These are phyloP conservation scores for Aspergillus vadensis DNA, from an alignment of 2,329 filamentous ascomycete genomes.

Conservation along the genomic window DNA sequence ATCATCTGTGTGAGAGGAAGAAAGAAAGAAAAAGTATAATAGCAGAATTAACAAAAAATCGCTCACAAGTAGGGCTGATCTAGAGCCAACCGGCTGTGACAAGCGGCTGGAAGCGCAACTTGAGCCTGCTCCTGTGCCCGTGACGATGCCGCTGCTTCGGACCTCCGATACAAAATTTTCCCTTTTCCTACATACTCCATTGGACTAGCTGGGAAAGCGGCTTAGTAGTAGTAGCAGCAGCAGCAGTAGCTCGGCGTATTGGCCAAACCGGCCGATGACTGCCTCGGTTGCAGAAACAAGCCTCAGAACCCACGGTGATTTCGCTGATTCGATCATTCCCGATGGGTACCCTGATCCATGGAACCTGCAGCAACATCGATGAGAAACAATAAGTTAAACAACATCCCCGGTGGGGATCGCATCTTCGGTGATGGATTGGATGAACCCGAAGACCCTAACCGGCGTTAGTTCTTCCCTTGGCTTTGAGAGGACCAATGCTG, in stretches of 20 bases:
- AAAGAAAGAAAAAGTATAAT: too few relatives aligned
- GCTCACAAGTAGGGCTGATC: constrained; percentile 5
- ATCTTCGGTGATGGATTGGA: not conserved
- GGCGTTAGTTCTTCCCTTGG: not conserved
- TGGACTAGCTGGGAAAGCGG: not conserved
- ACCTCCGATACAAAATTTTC: not conserved
- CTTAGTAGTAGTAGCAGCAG: not conserved
- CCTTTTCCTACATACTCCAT: not conserved
- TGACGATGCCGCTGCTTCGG: not conserved
- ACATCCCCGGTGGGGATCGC: not conserved
- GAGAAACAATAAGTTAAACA: not conserved
- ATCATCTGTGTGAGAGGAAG: too few relatives aligned
- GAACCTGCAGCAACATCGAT: not conserved
- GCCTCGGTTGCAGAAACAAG: constrained; percentile 3
- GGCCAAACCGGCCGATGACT: not conserved
- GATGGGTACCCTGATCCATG: not conserved
- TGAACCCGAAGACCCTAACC: not conserved
- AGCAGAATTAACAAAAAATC: not conserved
- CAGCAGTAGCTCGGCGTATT: not conserved
- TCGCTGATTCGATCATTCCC: not conserved
- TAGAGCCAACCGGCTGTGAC: not conserved
- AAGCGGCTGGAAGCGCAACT: not conserved
- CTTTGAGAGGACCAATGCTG: not conserved
- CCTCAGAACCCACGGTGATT: not conserved
- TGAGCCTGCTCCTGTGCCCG: not conserved